A percentile compares a stretch with the other conserved stretches of the same genome.
phyloP scores from a whole-genome alignment of 768 basidiomycete genomes.

The Thelephora aurantiotincta region DNA sequence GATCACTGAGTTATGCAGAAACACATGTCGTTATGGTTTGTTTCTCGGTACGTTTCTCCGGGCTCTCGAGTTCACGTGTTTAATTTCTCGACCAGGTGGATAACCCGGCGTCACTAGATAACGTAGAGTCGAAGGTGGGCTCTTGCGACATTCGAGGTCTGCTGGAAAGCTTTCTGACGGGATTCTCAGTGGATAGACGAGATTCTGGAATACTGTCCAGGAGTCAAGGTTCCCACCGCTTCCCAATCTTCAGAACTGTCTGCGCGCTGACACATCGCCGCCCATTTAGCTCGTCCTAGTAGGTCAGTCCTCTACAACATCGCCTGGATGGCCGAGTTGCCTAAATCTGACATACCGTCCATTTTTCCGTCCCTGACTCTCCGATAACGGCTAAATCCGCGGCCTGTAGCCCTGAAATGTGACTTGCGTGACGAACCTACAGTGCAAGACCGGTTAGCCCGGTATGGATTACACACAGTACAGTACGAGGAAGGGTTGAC shows the following conservation, averaged over 20 bases:
- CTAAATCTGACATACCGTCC: too few relatives aligned
- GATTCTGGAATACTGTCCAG: conserved; percentile 84
- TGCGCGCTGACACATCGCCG: not conserved
- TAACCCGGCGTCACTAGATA: conserved; percentile 89
- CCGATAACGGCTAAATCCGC: conserved; percentile 2
- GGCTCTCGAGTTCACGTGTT: not conserved
- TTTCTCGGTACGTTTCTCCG: conserved; percentile 56
- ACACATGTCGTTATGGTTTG: conserved; percentile 95
- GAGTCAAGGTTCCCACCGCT: conserved; percentile 61
- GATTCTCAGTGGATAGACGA: conserved; percentile 83
- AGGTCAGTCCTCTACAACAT: conserved; percentile 36
- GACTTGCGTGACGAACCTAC: conserved; percentile 80
- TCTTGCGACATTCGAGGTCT: too few relatives aligned
- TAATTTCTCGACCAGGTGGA: conserved; percentile 45
- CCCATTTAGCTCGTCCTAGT: conserved; percentile 63
- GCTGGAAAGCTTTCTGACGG: not conserved
- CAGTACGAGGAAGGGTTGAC: conserved; percentile 89
- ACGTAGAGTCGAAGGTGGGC: conserved; percentile 80
- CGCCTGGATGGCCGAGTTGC: not conserved
- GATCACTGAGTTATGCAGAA: conserved; percentile 93
- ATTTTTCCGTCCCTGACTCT: conserved; percentile 2
- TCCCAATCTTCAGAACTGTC: conserved; percentile 2
- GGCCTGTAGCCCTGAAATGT: conserved; percentile 71
- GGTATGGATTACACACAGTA: conserved; percentile 57
- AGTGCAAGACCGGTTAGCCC: conserved; percentile 57